Base-by-base conservation (phyloP, 192 early-diverging fungal species). In the Coemansia interrupta region DNA sequence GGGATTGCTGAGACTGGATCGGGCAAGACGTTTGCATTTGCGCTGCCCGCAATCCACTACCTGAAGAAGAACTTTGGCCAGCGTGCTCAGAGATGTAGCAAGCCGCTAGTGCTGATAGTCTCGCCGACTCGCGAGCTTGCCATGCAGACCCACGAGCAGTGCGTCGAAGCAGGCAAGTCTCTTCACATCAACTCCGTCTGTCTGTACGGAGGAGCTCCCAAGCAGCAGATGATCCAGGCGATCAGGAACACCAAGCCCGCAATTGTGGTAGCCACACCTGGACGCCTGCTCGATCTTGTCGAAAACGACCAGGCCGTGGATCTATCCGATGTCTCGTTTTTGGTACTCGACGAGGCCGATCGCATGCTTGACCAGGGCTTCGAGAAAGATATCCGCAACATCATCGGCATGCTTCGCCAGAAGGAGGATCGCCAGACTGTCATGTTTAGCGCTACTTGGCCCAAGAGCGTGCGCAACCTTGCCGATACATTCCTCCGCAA, bases 1-100 rank as follows among this genome's bases (percentile, higher is more conserved):
- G 96, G 96, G 47, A 95, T 98, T 81, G 95, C 96, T 39, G 91
- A 96, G 70, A 99, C 96, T 32, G 96, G 96, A 20, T 94, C 88
- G 5, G 91, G 91, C 42, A 93, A 99, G 81, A 99, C 97, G 4
- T 82, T 95, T 22, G 92, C 93, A 1, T 99, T 97, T 80, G 85
- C 89, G 17, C 78, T 99, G 58, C 97, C 97, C 14, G 92, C 87
- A 24, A 68, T 98, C 54, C 81, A 89, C 41, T 88, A 91, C 68
- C 85, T 97, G 54, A 61, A 84, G 36, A 73, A 87, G 20, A 89
- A 86, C 46, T 89, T 91, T 64, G 80, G 87, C 41, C 81, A 81
- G 42, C 55, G 72, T 29, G 86, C 84, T 46, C 58, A 64, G 66
- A 83, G 52, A 51, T 87, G 87, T 66, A 76, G 78, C 43, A 85